Conservation (phyloP, 1,284 basidiomycete species). For the Cryptococcus floricola region DNA sequence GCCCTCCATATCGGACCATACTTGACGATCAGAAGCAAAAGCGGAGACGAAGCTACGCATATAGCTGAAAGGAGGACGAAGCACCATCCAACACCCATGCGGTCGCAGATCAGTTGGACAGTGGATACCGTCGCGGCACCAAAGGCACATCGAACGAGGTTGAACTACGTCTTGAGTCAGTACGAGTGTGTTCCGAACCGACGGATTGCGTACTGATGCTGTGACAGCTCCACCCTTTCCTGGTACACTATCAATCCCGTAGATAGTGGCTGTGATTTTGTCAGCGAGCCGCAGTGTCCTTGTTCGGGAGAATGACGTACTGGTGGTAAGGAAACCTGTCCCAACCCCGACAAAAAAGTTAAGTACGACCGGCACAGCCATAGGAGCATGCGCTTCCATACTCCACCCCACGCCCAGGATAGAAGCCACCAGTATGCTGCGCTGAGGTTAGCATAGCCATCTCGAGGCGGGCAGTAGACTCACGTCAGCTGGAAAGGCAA, state of each 20-base stretch:
- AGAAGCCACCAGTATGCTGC: conserved; percentile 21
- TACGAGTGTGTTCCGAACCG: not conserved
- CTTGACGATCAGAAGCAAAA: conserved; percentile 20
- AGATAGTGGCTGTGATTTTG: conserved; percentile 17
- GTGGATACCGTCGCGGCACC: conserved; percentile 30
- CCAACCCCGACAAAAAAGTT: conserved; percentile 34
- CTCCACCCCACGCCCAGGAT: conserved; percentile 36
- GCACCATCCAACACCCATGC: conserved; percentile 31
- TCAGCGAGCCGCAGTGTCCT: not conserved
- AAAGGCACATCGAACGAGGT: conserved; percentile 37
- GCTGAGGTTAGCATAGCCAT: not conserved
- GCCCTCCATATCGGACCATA: conserved; percentile 26
- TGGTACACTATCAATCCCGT: conserved; percentile 32
- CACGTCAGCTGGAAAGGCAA: conserved; percentile 28
- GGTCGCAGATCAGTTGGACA: conserved; percentile 29
- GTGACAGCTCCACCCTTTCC: conserved; percentile 37
- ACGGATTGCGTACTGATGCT: conserved; percentile 18
- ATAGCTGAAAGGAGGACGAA: conserved; percentile 30
- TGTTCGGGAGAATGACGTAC: conserved; percentile 5
- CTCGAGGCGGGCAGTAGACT: conserved; percentile 5
- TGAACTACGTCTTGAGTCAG: conserved; percentile 23
- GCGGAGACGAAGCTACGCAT: conserved; percentile 19
- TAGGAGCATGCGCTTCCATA: conserved; percentile 23
- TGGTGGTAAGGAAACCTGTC: conserved; percentile 24
- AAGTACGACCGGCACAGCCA: conserved; percentile 37